phyloP scores from a whole-genome alignment of 1,139 yeast genomes.

The Magnusiomyces tetraspermus region DNA sequence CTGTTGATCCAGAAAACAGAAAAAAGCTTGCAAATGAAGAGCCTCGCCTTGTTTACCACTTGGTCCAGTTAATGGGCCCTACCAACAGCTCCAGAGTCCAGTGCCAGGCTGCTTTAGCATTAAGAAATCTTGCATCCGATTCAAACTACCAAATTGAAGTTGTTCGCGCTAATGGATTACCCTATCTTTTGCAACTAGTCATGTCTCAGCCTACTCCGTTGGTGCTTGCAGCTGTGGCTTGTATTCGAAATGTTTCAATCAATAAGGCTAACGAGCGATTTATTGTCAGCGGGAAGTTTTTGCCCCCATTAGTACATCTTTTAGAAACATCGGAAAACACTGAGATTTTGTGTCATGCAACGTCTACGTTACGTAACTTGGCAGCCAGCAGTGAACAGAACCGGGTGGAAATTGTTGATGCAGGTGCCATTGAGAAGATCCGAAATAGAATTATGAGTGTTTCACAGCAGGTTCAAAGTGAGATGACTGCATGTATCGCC shows the following conservation, averaged over 20 bases:
- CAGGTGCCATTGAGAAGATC: conserved; percentile 93
- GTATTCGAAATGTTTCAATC: conserved; percentile 91
- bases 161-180: conserved; percentile 90
- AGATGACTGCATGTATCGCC: conserved; percentile 95
- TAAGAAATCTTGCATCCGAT: conserved; percentile 92
- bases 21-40: conserved; percentile 83
- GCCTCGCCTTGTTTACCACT: conserved; percentile 82
- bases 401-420: conserved; percentile 81
- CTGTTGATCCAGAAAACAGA: conserved; percentile 89
- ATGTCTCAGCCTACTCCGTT: conserved; percentile 88
- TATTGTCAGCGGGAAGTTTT: conserved; percentile 91
- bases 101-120: conserved; percentile 95
- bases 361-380: conserved; percentile 84
- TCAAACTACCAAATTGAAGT: conserved; percentile 86
- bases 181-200: conserved; percentile 77
- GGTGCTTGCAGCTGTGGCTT: conserved; percentile 93
- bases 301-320: conserved; percentile 77
- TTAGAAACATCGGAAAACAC: conserved; percentile 82
- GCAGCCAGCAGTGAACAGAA: conserved; percentile 95
- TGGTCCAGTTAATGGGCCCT: conserved; percentile 87
- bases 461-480: conserved; percentile 86
- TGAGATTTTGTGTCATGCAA: conserved; percentile 97
- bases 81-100: conserved; percentile 82
- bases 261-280: conserved; percentile 94
- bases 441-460: conserved; percentile 76